Base-by-base conservation (phyloP, 164 flowering plant genomes). In the Vitis rotundifolia region DNA sequence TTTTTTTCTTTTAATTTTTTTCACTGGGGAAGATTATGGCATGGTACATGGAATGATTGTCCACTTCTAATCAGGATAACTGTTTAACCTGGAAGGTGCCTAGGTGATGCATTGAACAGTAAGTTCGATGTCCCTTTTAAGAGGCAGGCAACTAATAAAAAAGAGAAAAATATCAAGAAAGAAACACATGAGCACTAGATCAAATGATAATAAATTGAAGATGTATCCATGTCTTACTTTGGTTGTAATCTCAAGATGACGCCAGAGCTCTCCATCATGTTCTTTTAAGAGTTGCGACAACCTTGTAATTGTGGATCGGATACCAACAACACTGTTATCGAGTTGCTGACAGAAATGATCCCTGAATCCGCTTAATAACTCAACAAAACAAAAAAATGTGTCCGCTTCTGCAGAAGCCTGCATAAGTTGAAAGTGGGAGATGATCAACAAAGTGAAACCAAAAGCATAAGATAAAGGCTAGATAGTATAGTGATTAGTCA, bases 241-340 rank as follows among this genome's bases (percentile, higher is more conserved):
- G 37, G 98, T 90, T 67, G 99, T 92, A 81, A 96, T 71, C 85
- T 96, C 99, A 73, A 96, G 90, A 81, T 96, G 99, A 59, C 98
- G 97, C 99, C 99, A 96, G 54, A 96, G 93, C 79, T 96, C 99
- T 75, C 93, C 98, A 81, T 96, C 99, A 71, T 93, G 98, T 71
- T 96, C 95, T 79, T 89, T 96, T 58, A 96, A 71, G 71, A 93
- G 86, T 73, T 79, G 82, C 54, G 98, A 91, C 83, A 96, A 69
- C 77, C 69, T 91, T 50, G 97, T 79, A 65, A 96, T 93, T 62
- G 99, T 92, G 54, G 98, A 77, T 68, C 94, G 97, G 26, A 96
- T 96, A 48, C 99, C 99, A 58, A 93, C 98, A 64, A 89, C 95
- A 75, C 98, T 96, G 64, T 93, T 96, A 77, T 96, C 99, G 73